These are phyloP conservation scores for Saccharomycopsis hybrid DNA, from an alignment of 1,139 yeast genomes.

Conservation along the genomic window DNA sequence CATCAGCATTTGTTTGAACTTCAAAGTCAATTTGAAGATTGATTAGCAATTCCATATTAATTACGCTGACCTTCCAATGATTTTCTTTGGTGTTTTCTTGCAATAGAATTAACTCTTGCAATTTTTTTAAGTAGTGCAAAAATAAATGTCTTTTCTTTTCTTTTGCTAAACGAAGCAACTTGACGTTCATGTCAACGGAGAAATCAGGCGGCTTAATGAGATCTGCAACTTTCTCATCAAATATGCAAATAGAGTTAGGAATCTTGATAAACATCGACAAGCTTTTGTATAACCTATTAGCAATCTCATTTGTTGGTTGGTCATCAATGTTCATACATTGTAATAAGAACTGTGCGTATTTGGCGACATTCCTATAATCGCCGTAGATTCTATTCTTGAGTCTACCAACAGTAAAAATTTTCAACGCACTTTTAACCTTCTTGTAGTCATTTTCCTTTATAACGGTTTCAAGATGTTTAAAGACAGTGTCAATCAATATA, in stretches of 20 bases:
- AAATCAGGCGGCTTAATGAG: conserved; percentile 60
- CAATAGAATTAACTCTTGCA: conserved; percentile 40
- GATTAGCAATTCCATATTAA: conserved; percentile 49
- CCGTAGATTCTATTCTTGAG: conserved; percentile 50
- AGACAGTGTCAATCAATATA: conserved; percentile 34
- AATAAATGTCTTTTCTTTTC: conserved; percentile 39
- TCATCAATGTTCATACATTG: conserved; percentile 57
- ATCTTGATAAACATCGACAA: conserved; percentile 43
- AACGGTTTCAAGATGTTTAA: conserved; percentile 46
- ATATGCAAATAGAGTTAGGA: conserved; percentile 55
- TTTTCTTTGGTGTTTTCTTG: conserved; percentile 33
- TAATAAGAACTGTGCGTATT: conserved; percentile 43
- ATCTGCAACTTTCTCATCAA: conserved; percentile 53
- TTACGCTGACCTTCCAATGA: conserved; percentile 67
- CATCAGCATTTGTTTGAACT: conserved; percentile 37
- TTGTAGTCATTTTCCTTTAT: conserved; percentile 48
- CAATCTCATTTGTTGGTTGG: conserved; percentile 42
- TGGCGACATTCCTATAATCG: conserved; percentile 49
- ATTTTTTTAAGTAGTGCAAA: conserved; percentile 34
- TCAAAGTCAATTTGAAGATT: conserved; percentile 50
- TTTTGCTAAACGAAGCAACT: conserved; percentile 53
- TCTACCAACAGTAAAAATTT: conserved; percentile 45
- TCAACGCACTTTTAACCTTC: conserved; percentile 62
- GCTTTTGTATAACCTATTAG: conserved; percentile 45
- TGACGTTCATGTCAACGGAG: conserved; percentile 48